Evolutionary conservation across 345 rosid genomes (phyloP), one percentile per base, ranked within the genome.

Genomic region (Excoecaria agallocha): DNA sequence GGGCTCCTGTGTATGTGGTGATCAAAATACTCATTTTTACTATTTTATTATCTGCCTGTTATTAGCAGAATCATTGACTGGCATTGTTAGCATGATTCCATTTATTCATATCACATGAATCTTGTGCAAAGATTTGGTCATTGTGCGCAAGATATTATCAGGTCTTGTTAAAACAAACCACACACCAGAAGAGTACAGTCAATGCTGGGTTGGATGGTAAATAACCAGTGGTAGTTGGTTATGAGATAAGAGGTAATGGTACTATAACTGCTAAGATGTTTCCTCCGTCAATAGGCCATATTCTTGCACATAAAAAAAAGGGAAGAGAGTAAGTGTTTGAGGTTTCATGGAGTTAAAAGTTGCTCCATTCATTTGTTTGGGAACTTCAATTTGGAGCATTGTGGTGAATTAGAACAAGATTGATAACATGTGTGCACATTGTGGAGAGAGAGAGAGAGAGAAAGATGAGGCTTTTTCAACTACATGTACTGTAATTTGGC

Each of bases 1-100:
- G 99, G 97, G 97, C 98, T 76, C 97, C 99, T n/a, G 74, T 96
- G 98, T 96, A 93, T 77, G 95, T 88, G 54, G 69, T 75, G 65
- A 38, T 74, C 49, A 37, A 55, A 50, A 39, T 52, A 30, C 41
- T 43, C 20, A 58, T 60, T 45, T 43, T 61, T 58, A 25, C 5
- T 45, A 22, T 30, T 68, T 38, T 61, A 25, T 52, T 38, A 71
- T 69, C 41, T 71, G 10, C 41, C 41, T 54, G 19, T 39, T 30
- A 22, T 12, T 55, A 43, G 54, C 41, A 1, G 46, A 58, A 72
- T 52, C 55, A 58, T 24, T 10, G 13, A 52, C 61, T 61, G 39
- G 30, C 22, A 13, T 54, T 74, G 7, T 51, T 64, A 17, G 9
- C 54, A 41, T 20, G 15, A 52, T 4, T 61, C 20, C 22, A 24